Evolutionary conservation across 2,329 filamentous ascomycete genomes (phyloP).

Genomic region (Xylariales sp.): DNA sequence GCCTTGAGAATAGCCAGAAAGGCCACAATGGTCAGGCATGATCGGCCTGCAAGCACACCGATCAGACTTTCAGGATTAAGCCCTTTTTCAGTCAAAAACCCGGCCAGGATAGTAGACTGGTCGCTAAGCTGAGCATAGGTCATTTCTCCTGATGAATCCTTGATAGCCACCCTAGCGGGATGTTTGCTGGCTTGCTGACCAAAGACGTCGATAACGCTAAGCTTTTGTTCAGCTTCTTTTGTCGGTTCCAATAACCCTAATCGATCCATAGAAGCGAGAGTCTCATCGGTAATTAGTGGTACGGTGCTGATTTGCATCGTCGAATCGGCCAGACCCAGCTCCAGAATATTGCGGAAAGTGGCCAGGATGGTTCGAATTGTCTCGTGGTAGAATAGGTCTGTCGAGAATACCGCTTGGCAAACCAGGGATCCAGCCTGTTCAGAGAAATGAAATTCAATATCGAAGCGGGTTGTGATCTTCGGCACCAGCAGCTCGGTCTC

Average conservation of each 20-base stretch:
- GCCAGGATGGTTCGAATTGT: background rate
- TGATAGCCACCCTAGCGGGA: background rate
- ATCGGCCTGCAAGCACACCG: too few species aligned
- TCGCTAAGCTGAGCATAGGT: too few species aligned
- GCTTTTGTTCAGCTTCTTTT: background rate
- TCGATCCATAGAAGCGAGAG: background rate
- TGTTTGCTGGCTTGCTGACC: background rate
- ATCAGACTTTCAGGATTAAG: too few species aligned
- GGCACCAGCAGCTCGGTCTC: background rate
- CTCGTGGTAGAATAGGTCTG: background rate
- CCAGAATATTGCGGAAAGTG: background rate
- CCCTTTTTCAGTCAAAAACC: too few species aligned
- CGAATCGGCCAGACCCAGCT: background rate
- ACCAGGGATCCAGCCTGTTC: background rate
- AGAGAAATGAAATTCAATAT: background rate
- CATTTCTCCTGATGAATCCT: too few species aligned
- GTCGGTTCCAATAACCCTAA: background rate
- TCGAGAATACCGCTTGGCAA: background rate
- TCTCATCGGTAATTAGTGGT: background rate
- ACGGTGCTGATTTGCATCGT: background rate
- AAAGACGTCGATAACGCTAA: background rate
- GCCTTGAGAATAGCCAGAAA: too few species aligned
- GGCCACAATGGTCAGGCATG: too few species aligned
- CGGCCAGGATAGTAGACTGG: too few species aligned
- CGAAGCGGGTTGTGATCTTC: background rate